phyloP scores from a whole-genome alignment of 805 yeast genomes.

The Teunomyces gatunensis region DNA sequence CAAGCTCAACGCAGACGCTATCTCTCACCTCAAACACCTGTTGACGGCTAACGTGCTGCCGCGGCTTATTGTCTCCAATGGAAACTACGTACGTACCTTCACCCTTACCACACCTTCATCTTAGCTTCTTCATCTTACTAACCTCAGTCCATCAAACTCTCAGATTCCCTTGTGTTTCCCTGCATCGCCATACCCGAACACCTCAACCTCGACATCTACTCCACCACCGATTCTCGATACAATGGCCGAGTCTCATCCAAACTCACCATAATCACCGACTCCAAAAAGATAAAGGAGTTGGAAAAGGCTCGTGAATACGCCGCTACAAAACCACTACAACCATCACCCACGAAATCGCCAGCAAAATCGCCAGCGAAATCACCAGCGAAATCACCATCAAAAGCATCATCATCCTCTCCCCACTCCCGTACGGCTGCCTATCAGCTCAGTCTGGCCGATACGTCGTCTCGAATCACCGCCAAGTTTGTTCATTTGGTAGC shows the following conservation, averaged over 20 bases:
- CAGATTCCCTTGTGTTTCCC: slow-evolving; percentile 27
- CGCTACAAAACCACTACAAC: background rate
- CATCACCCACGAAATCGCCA: background rate
- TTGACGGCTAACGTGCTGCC: slow-evolving; percentile 17
- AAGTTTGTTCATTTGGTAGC: slow-evolving; percentile 47
- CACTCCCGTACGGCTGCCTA: slow-evolving; percentile 5
- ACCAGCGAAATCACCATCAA: slow-evolving; percentile 2
- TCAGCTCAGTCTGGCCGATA: slow-evolving; percentile 2
- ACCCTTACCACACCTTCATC: background rate
- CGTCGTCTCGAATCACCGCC: slow-evolving; percentile 4
- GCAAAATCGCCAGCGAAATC: background rate
- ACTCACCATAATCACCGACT: slow-evolving; percentile 31
- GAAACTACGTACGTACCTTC: slow-evolving; percentile 27
- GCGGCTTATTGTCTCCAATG: slow-evolving; percentile 37
- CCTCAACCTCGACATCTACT: slow-evolving; percentile 35
- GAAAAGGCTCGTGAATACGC: slow-evolving; percentile 3
- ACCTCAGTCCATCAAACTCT: slow-evolving; percentile 29
- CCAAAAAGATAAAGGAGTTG: slow-evolving; percentile 20
- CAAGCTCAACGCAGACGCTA: slow-evolving; percentile 26
- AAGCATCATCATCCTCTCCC: background rate
- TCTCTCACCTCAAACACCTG: slow-evolving; percentile 22
- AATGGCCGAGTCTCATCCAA: slow-evolving; percentile 32
- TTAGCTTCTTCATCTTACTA: slow-evolving; percentile 13
- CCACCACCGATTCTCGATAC: slow-evolving; percentile 14
- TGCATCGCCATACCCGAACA: slow-evolving; percentile 33